Conservation (phyloP, 2,329 filamentous ascomycete species). For the Ceratocystis cubensis region DNA sequence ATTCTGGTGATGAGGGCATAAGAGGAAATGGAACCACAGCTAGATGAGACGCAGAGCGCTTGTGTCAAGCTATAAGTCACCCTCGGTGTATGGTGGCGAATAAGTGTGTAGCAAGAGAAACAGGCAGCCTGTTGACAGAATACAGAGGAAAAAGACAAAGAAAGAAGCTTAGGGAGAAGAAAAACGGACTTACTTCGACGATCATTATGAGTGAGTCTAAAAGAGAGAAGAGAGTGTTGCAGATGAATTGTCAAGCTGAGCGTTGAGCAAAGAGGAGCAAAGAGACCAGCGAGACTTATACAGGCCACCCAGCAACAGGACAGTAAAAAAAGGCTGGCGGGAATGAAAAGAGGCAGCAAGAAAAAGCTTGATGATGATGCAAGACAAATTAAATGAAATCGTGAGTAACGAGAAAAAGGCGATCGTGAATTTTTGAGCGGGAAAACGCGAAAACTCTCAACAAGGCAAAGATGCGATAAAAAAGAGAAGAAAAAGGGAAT, state of each 20-base stretch:
- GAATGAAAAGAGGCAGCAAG: not conserved
- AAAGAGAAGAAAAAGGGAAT: not conserved
- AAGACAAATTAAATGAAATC: constrained; percentile 18
- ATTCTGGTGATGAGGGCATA: not conserved
- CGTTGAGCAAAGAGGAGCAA: not conserved
- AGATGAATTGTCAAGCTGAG: not conserved
- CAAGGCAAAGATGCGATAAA: not conserved
- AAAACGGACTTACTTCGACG: constrained; percentile 25
- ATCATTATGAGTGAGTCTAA: constrained; percentile 26
- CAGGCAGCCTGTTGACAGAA: not conserved
- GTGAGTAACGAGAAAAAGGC: not conserved
- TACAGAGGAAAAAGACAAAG: not conserved
- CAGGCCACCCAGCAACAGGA: not conserved
- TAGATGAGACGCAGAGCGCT: not conserved
- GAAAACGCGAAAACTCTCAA: constrained; percentile 1
- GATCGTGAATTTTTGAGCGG: not conserved
- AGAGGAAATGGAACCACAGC: not conserved
- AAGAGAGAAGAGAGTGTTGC: not conserved
- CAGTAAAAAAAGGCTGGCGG: not conserved
- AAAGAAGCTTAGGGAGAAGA: constrained; percentile 19
- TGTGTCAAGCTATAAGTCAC: constrained; percentile 2
- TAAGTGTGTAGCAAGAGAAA: not conserved
- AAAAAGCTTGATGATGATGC: constrained; percentile 14
- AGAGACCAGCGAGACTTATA: constrained; percentile 14
- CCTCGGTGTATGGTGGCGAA: not conserved